Base-by-base conservation (phyloP, 768 basidiomycete genomes). In the Gymnopilus dilepis region DNA sequence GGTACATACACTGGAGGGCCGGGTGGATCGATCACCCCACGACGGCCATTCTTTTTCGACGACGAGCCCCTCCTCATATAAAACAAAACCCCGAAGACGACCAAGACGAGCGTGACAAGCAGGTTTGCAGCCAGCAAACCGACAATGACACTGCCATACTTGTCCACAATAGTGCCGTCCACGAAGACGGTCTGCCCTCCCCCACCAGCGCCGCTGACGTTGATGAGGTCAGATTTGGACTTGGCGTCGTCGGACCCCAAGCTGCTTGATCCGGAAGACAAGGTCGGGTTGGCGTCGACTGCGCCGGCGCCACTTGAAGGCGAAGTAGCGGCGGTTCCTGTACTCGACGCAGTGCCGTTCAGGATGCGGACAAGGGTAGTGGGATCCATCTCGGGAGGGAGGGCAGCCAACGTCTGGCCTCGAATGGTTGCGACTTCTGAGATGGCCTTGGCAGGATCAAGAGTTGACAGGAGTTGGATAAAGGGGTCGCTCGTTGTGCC, bases 381-480 rank as follows among this genome's bases (percentile, higher is more conserved):
- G 3, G 75, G 74, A 3, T 69, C 55, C 37, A 76, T 66, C 60
- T 75, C 75, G 0, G 69, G 66, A 21, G 70, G 71, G 4, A 68
- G 61, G 9, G 33, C 19, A 6, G 68, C 67, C 42, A 77, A 65
- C 1, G 73, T 69, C 51, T 68, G 64, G 12, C 63, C 64, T 4
- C 75, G 73, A 38, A 73, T 69, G 13, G 57, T 59, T 5, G 65
- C 30, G 1, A 79, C 77, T 30, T 78, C 67, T 5, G 65, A 50
- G 19, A 72, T 74, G 0, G 77, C 80, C 31, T 73, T 74, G 11
- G 72, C 71, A 6, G 67, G 65, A n/a, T 77, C 70, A 0, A 77
- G 74, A 26, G 76, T 67, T 0, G 79, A 71, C 9, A 82, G 69
- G 4, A 82, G 66, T 58, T 81, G 80, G 56, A 82, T 77, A 48